Conservation (phyloP, 2,329 filamentous ascomycete species). For the Fusarium beomiforme region DNA sequence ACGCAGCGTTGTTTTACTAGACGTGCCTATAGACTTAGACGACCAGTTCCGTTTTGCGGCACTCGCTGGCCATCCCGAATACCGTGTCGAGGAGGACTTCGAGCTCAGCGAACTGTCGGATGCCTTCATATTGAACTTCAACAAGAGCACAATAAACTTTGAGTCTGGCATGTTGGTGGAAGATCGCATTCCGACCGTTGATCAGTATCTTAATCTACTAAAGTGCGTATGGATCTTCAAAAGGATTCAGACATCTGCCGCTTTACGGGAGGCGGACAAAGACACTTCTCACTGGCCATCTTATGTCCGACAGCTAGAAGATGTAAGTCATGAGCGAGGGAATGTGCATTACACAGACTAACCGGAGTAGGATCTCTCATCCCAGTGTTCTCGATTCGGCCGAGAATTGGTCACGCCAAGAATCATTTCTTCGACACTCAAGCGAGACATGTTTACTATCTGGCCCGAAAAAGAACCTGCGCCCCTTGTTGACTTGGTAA, state of each 20-base stretch:
- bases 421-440: constrained; percentile 23
- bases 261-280: constrained; percentile 10
- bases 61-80: constrained; percentile 34
- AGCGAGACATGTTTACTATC: constrained; percentile 42
- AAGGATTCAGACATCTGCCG: constrained; percentile 28
- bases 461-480: constrained; percentile 45
- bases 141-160: constrained; percentile 41
- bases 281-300: constrained; percentile 50
- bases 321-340: constrained; percentile 32
- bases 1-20: constrained; percentile 12
- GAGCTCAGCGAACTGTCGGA: constrained; percentile 45
- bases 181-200: constrained; percentile 35
- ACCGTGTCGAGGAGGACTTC: constrained; percentile 35
- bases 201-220: constrained; percentile 47
- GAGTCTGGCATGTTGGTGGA: constrained; percentile 41
- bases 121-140: constrained; percentile 46
- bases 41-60: constrained; percentile 39
- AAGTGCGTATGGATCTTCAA: constrained; percentile 48
- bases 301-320: constrained; percentile 46
- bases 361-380: constrained; percentile 41
- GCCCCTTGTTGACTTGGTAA: constrained; percentile 46
- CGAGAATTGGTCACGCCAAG: constrained; percentile 43
- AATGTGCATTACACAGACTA: background rate
- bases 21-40: constrained; percentile 38
- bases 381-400: constrained; percentile 41